Evolutionary conservation across 2,329 filamentous ascomycete genomes (phyloP).

Genomic region (Fusarium protoensiforme): DNA sequence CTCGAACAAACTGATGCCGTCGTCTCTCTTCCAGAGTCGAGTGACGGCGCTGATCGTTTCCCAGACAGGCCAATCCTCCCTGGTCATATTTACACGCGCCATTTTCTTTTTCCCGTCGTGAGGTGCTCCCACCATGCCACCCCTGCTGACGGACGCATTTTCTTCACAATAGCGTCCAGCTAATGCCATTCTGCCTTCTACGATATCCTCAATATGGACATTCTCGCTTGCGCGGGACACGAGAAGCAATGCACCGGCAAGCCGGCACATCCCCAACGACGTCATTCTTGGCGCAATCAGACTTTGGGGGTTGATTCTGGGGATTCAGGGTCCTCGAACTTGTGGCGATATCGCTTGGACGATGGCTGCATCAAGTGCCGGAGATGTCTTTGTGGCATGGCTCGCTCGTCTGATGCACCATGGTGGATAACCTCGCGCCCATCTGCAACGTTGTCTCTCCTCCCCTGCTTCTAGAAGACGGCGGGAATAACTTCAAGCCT

Average conservation of each 20-base stretch:
- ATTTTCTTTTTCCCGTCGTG: background rate
- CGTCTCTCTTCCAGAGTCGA: background rate
- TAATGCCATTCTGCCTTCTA: background rate
- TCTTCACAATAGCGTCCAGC: background rate
- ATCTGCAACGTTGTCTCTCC: constrained; percentile 12
- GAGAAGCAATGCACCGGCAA: background rate
- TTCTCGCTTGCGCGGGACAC: background rate
- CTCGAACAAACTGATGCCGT: background rate
- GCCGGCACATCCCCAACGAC: background rate
- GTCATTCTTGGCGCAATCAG: background rate
- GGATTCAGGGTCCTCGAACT: background rate
- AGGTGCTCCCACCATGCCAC: background rate
- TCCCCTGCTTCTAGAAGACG: constrained; percentile 20
- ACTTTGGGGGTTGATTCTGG: constrained; percentile 1
- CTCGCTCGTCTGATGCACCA: constrained; percentile 3
- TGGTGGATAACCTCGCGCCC: constrained; percentile 7
- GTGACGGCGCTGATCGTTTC: constrained; percentile 1
- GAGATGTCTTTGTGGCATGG: background rate
- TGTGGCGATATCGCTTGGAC: background rate
- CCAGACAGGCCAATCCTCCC: background rate
- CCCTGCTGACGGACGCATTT: background rate
- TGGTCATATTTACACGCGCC: background rate
- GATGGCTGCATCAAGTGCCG: background rate
- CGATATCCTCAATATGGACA: background rate
- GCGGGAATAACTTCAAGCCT: constrained; percentile 16